Evolutionary conservation across 1,284 basidiomycete species (phyloP).

Genomic region (Lentinula novae-zelandiae): DNA sequence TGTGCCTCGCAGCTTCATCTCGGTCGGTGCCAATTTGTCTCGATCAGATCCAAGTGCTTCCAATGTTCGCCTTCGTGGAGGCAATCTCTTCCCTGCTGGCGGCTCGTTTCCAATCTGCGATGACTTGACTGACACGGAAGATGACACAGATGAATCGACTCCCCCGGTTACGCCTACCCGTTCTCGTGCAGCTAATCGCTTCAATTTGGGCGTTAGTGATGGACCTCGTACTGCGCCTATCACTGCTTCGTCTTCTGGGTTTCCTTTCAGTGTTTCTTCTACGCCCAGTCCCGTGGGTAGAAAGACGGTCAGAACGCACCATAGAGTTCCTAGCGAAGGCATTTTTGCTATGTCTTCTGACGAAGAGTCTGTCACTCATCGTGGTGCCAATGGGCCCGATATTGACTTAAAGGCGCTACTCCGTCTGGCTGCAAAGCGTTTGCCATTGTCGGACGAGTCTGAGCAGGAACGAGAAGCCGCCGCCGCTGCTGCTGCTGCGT

Average conservation of each 20-base stretch:
- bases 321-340: conserved; percentile 59
- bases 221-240: conserved; percentile 51
- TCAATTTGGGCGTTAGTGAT: conserved; percentile 25
- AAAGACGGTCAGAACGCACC: conserved; percentile 41
- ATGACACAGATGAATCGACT: conserved; percentile 28
- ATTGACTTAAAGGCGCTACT: conserved; percentile 34
- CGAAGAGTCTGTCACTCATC: conserved; percentile 36
- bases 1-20: conserved; percentile 29
- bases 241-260: conserved; percentile 29
- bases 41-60: conserved; percentile 39
- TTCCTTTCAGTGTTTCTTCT: conserved; percentile 35
- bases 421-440: conserved; percentile 20
- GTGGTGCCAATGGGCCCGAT: conserved; percentile 19
- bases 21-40: conserved; percentile 26
- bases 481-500: conserved; percentile 26
- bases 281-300: conserved; percentile 32
- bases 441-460: conserved; percentile 13
- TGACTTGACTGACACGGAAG: conserved; percentile 50
- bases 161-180: conserved; percentile 39
- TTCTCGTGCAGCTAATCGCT: conserved; percentile 23
- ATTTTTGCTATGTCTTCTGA: conserved; percentile 69
- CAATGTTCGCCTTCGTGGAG: conserved; percentile 23
- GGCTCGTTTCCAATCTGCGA: conserved; percentile 63
- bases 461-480: conserved; percentile 23
- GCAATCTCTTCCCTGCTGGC: conserved; percentile 16